These are phyloP conservation scores for Agaricus sinodeliciosus DNA, from an alignment of 768 basidiomycete genomes.

Conservation along the genomic window DNA sequence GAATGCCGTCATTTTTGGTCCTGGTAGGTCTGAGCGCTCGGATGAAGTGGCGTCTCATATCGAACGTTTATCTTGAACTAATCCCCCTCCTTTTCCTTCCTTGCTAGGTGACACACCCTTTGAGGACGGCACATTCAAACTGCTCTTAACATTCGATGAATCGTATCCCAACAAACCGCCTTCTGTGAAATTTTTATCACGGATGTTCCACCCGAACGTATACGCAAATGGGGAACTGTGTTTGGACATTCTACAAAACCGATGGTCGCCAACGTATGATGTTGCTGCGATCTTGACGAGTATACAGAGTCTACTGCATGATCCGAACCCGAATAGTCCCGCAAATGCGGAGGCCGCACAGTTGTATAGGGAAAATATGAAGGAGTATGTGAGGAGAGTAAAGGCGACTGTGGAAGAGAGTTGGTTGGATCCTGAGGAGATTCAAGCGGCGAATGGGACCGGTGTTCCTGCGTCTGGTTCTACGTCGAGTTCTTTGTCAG, in stretches of 20 bases:
- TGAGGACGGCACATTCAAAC: slow-evolving; percentile 98
- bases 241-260: slow-evolving; percentile 96
- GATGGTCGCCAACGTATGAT: slow-evolving; percentile 99
- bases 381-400: slow-evolving; percentile 92
- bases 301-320: slow-evolving; percentile 92
- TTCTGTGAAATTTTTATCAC: slow-evolving; percentile 91
- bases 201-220: slow-evolving; percentile 99
- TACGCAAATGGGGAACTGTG: slow-evolving; percentile 98
- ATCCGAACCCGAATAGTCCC: slow-evolving; percentile 97
- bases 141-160: slow-evolving; percentile 92
- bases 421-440: slow-evolving; percentile 85
- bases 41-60: background rate
- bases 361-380: slow-evolving; percentile 95
- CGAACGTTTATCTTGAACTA: background rate
- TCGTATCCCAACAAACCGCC: slow-evolving; percentile 99
- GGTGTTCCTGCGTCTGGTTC: background rate
- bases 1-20: slow-evolving; percentile 99
- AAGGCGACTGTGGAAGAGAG: slow-evolving; percentile 93
- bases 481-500: background rate
- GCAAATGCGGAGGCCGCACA: slow-evolving; percentile 98
- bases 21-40: slow-evolving; percentile 49
- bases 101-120: slow-evolving; percentile 90
- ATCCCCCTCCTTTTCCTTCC: background rate
- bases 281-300: slow-evolving; percentile 97
- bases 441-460: slow-evolving; percentile 1